Base-by-base conservation (phyloP, 2,329 filamentous ascomycete genomes). In the Stagonosporopsis cucurbitacearum region DNA sequence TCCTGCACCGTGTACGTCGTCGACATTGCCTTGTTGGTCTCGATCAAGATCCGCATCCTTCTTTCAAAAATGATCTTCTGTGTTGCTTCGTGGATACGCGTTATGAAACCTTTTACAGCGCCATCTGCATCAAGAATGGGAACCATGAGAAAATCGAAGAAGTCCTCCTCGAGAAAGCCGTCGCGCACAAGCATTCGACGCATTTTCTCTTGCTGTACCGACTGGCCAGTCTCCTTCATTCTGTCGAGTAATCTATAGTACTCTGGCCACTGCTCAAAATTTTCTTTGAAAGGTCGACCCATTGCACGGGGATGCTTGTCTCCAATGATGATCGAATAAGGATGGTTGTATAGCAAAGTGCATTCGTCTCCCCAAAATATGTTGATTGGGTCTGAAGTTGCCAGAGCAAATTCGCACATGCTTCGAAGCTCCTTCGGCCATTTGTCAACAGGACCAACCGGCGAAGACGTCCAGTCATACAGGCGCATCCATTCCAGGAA, bases 121-220 rank as follows among this genome's bases (percentile, higher is more conserved):
- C 90, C 90, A 57, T 92, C 87, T 26, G 81, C 81, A 3, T 89
- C 90, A 3, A 93, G 83, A 49, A 93, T 79, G 0, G 90, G 90
- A 17, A 92, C 87, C 33, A 93, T 85, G 0, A 86, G 88, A 88
- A 89, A 92, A n/a, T 87, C 89, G 71, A 93, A 92, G 68, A 89
- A 93, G 0, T 88, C 86, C 68, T 94, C 90, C 73, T 95, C 89
- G 1, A 90, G 74, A 59, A 83, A 90, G 1, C 86, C 84, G 59
- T 86, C 83, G 11, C 90, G 84, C 37, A 82, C 79, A 17, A 94
- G 81, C 66, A 92, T 91, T 1, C 93, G 79, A 50, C 85, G 85
- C 60, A 93, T 88, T 65, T 93, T 90, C 59, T 92, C 86, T 72
- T 92, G 92, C 88, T 92, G 90, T 0, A 87, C 91, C 0, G 90